phyloP scores from a whole-genome alignment of 495 filamentous ascomycete species.

The Aspergillus saccharolyticus region DNA sequence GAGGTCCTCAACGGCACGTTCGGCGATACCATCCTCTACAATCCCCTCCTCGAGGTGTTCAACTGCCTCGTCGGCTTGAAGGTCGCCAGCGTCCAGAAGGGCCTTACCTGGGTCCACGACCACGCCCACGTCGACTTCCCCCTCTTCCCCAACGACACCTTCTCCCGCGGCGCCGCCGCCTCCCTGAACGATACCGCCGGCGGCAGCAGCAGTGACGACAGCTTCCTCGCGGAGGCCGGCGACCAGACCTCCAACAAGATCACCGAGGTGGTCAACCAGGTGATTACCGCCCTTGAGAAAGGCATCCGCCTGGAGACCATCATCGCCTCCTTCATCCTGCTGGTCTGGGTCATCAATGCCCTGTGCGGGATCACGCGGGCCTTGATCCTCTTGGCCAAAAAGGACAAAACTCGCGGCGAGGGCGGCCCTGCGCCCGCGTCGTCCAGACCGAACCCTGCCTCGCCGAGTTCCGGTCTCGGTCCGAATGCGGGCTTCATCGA shows the following conservation, averaged over 20 bases:
- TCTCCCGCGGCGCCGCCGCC: constrained; percentile 70
- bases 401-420: constrained; percentile 42
- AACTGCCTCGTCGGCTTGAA: constrained; percentile 75
- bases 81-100: constrained; percentile 69
- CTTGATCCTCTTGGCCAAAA: constrained; percentile 41
- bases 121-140: constrained; percentile 82
- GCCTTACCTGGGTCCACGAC: constrained; percentile 83
- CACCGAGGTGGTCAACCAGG: constrained; percentile 62
- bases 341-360: constrained; percentile 70
- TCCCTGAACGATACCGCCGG: constrained; percentile 44
- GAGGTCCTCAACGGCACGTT: constrained; percentile 71
- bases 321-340: constrained; percentile 64
- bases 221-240: constrained; percentile 70
- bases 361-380: constrained; percentile 68
- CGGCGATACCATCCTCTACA: constrained; percentile 67
- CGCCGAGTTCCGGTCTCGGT: constrained; percentile 7
- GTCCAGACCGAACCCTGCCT: neutral
- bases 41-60: constrained; percentile 66
- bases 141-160: constrained; percentile 68
- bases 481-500: constrained; percentile 24
- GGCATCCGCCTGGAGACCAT: constrained; percentile 69
- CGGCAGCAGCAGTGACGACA: too few relatives aligned
- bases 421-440: constrained; percentile 35
- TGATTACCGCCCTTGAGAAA: constrained; percentile 57
- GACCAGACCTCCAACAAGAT: constrained; percentile 71